Evolutionary conservation across 257 asterid species (phyloP).

Genomic region (Plantago elongata): DNA sequence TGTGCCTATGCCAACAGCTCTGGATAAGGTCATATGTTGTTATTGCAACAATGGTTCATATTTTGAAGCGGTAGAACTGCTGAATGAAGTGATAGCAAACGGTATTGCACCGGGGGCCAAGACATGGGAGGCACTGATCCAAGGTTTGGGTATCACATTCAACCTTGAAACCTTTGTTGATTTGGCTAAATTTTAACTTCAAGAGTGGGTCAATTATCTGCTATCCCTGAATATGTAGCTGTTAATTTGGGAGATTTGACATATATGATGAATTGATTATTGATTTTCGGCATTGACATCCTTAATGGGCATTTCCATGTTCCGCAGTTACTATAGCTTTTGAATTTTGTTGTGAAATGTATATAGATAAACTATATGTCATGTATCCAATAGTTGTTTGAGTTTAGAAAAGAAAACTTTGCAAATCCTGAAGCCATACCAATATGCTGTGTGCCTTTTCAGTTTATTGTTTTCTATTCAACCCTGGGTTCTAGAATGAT

Average conservation of each 20-base stretch:
- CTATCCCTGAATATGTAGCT: background rate
- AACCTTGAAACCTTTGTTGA: conserved; percentile 9
- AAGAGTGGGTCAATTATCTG: conserved; percentile 7
- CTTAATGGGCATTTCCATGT: conserved; percentile 5
- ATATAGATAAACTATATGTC: background rate
- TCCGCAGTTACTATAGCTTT: background rate
- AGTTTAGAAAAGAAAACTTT: too few relatives aligned
- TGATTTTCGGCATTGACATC: background rate
- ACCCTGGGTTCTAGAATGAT: too few relatives aligned
- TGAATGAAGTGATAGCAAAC: conserved; percentile 21
- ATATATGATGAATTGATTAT: background rate
- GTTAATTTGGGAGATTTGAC: background rate
- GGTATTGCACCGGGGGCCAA: conserved; percentile 25
- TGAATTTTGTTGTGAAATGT: conserved; percentile 4
- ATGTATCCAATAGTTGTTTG: background rate
- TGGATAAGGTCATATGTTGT: conserved; percentile 31
- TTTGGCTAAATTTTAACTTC: conserved; percentile 10
- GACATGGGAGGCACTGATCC: conserved; percentile 31
- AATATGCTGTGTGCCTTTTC: too few relatives aligned
- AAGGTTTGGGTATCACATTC: conserved; percentile 15
- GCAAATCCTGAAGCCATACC: too few relatives aligned
- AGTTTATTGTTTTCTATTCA: too few relatives aligned
- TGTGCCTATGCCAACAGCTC: conserved; percentile 20
- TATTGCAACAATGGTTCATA: conserved; percentile 30
- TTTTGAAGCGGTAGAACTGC: conserved; percentile 30